Base-by-base conservation (phyloP, 371 early-diverging fungal species). In the Mortierella sp. region DNA sequence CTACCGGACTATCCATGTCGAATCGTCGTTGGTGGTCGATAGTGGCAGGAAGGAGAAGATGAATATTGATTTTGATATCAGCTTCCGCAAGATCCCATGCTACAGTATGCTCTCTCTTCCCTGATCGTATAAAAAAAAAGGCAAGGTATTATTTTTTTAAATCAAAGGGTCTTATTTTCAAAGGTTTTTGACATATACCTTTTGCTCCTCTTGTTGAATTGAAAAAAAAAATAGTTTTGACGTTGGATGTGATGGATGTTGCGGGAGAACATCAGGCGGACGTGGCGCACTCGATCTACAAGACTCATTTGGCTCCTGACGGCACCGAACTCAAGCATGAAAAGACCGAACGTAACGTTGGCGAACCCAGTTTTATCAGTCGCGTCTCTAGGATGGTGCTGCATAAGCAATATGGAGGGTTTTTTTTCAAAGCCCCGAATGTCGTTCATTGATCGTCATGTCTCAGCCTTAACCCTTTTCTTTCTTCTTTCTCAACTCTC, bases 221-320 rank as follows among this genome's bases (percentile, higher is more conserved):
- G 4, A 18, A 5, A 18, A 16, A 18, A 18, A 18, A 18, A 21
- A 21, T 78, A 96, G 95, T 97, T 72, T 89, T 98, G 38, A 96
- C 91, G 70, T 88, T 98, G 56, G 98, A 98, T 86, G 96, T 98
- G 27, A 97, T 98, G 96, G 99, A 98, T 88, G 94, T 95, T 16
- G 90, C 96, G n/a, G 98, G 99, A 18, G 97, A 97, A 78, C 95
- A 96, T 75, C 95, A 97, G 75, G 93, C 93, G 78, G 96, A 96
- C 72, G 90, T 96, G 70, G 91, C 91, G 24, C 95, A 97, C 86
- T 93, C 94, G 72, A 93, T 99, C 7, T 93, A 91, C 76, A 98
- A 98, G 87, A 92, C 93, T 24, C 92, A 98, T 49, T 82, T 98
- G 46, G 92, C 94, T 79, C 76, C 88, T n/a, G 76, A 87, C 65